Percentiles rank a stretch among this genome's conserved stretches.
Evolutionary conservation across 345 rosid species (phyloP).

Genomic region (Arabidopsis arenosa): DNA sequence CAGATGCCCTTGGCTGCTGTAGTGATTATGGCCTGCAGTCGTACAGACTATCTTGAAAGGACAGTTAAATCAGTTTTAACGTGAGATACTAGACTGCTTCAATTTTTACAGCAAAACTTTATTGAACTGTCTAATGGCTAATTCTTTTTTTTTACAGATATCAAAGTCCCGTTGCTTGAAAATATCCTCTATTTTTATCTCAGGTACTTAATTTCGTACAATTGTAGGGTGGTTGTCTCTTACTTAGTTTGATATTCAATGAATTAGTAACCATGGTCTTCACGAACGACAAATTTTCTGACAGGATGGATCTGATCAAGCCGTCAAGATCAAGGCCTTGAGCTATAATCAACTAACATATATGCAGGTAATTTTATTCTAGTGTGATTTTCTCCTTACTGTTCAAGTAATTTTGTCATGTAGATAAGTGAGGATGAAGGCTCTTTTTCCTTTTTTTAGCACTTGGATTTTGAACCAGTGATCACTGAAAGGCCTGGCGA

Average conservation of each 20-base stretch:
- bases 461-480: conserved; percentile 77
- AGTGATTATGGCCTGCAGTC: conserved; percentile 98
- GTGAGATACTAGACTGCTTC: conserved; percentile 49
- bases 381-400: conserved; percentile 24
- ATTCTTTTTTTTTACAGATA: conserved; percentile 58
- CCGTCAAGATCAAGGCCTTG: conserved; percentile 78
- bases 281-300: conserved; percentile 26
- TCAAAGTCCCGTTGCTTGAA: conserved; percentile 74
- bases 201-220: conserved; percentile 75
- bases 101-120: background rate
- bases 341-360: conserved; percentile 81
- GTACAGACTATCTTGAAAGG: conserved; percentile 94
- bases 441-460: conserved; percentile 55
- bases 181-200: conserved; percentile 88
- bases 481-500: conserved; percentile 91
- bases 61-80: conserved; percentile 77
- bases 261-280: conserved; percentile 22
- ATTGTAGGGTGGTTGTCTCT: conserved; percentile 26
- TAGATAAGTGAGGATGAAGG: conserved; percentile 20
- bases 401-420: too few relatives aligned
- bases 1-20: conserved; percentile 89
- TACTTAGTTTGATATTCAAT: conserved; percentile 28
- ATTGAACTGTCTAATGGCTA: conserved; percentile 19
- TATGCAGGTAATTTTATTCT: conserved; percentile 70
- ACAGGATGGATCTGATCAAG: conserved; percentile 81